Evolutionary conservation across 23 red algal species (phyloP).

Genomic region (Gracilariopsis chorda): DNA sequence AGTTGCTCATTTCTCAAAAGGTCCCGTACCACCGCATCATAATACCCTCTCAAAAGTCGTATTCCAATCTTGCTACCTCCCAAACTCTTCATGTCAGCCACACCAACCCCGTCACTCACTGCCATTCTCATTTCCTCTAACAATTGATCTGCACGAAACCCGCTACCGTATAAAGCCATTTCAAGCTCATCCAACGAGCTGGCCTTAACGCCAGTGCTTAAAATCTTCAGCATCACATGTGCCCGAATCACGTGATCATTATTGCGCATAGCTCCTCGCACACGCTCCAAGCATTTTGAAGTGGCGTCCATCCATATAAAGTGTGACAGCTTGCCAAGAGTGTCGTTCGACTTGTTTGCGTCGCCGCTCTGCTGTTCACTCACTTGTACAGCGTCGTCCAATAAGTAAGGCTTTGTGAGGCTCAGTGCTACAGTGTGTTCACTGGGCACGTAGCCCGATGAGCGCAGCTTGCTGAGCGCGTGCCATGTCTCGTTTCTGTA

Average conservation of each 20-base stretch:
- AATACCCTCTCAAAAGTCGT: constrained; percentile 8
- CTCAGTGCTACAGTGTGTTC: not conserved
- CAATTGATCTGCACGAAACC: not conserved
- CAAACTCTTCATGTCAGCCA: not conserved
- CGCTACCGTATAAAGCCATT: not conserved
- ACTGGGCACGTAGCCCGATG: not conserved
- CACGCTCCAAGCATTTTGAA: not conserved
- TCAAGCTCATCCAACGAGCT: not conserved
- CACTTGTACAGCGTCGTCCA: too few relatives aligned
- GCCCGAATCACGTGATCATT: constrained; percentile 25
- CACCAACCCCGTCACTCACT: not conserved
- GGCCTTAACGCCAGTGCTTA: not conserved
- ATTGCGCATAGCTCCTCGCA: not conserved
- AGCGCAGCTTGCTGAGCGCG: not conserved
- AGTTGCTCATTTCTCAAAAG: not conserved
- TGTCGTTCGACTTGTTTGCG: too few relatives aligned
- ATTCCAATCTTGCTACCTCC: not conserved
- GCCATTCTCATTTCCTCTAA: not conserved
- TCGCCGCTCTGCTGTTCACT: too few relatives aligned
- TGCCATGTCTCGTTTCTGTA: not conserved
- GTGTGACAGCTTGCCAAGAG: not conserved
- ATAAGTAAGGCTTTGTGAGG: not conserved
- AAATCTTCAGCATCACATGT: not conserved
- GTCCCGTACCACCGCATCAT: constrained; percentile 14
- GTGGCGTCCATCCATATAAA: constrained; percentile 44